Base-by-base conservation (phyloP, 1,284 basidiomycete species). In the Erythrobasidium hasegawianum region DNA sequence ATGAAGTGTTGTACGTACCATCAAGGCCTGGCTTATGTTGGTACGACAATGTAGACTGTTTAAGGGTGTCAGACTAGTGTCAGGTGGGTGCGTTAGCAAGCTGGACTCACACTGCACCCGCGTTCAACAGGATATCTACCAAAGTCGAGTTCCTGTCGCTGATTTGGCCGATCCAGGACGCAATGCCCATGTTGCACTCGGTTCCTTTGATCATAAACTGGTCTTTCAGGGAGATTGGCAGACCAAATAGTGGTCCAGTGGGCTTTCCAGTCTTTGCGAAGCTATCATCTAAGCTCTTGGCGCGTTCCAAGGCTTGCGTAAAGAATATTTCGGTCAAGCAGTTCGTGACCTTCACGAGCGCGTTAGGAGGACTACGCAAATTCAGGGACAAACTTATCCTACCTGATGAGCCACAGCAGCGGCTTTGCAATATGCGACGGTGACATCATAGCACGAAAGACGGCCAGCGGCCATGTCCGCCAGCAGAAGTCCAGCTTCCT, bases 171-270 rank as follows among this genome's bases (percentile, higher is more conserved):
- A 69, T 45, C 18, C 53, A 58, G 2, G 59, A 64, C 1, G 64
- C 68, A 47, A 67, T 67, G 59, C 72, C 7, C 67, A 71, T 69
- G 5, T 72, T 75, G 75, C 84, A 53, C 81, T 82, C 0, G 69
- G 74, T 40, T 45, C 70, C 83, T 81, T 57, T 67, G 62, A 79
- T 71, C 55, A 72, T 71, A 59, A 78, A 75, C 62, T 78, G 77
- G 50, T 79, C 78, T 74, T 86, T 87, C 61, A 87, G 71, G 8
- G 83, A 85, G 59, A 87, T 78, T 0, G 85, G 85, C 2, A 87
- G 75, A 2, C 85, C 85, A 71, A 86, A 84, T 24, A 86, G 76
- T 1, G 84, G 84, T 1, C 85, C 85, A 18, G 83, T 79, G 2
- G 80, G 74, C 68, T 26, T 18, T 2, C 53, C 47, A 4, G 27